A percentile compares a stretch with the other conserved stretches of the same genome.
phyloP scores from a whole-genome alignment of 2,329 filamentous ascomycete genomes.

The Delphinella strobiligena region DNA sequence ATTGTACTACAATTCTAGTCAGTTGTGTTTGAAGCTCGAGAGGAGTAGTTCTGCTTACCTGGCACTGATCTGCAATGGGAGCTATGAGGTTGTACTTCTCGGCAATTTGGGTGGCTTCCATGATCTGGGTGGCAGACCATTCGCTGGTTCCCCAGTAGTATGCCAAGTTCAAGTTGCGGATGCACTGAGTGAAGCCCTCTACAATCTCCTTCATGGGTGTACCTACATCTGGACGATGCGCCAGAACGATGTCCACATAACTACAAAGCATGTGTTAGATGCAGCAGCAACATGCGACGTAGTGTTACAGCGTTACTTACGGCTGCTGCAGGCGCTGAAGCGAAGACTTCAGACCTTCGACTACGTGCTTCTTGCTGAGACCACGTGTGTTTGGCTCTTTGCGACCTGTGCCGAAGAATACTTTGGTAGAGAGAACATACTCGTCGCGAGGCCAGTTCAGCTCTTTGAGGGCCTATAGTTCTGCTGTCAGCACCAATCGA shows the following conservation, averaged over 20 bases:
- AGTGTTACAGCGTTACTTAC: no score
- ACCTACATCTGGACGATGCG: constrained; percentile 45
- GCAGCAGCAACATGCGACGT: no score
- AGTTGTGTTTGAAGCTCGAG: no score
- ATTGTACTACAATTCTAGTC: constrained; percentile 8
- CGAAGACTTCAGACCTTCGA: constrained; percentile 47
- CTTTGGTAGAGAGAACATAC: constrained; percentile 29
- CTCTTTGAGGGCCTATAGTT: constrained; percentile 26
- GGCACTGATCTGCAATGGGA: constrained; percentile 24
- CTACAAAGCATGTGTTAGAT: no score
- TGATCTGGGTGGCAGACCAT: constrained; percentile 48
- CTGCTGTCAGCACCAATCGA: not conserved
- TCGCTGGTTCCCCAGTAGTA: constrained; percentile 55
- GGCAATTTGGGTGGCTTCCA: constrained; percentile 43
- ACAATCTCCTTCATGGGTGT: constrained; percentile 53
- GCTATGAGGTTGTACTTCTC: constrained; percentile 49
- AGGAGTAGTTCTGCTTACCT: no score
- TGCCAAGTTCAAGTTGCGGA: constrained; percentile 44
- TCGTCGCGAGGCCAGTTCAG: constrained; percentile 36
- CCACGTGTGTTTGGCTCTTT: constrained; percentile 47
- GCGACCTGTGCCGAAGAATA: constrained; percentile 44
- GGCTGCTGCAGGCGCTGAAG: constrained; percentile 48
- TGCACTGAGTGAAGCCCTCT: constrained; percentile 39
- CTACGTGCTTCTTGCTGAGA: constrained; percentile 37
- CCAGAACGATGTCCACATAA: constrained; percentile 54